Evolutionary conservation across 768 basidiomycete species (phyloP).

Genomic region (Chalciporus sphaerocephalus): DNA sequence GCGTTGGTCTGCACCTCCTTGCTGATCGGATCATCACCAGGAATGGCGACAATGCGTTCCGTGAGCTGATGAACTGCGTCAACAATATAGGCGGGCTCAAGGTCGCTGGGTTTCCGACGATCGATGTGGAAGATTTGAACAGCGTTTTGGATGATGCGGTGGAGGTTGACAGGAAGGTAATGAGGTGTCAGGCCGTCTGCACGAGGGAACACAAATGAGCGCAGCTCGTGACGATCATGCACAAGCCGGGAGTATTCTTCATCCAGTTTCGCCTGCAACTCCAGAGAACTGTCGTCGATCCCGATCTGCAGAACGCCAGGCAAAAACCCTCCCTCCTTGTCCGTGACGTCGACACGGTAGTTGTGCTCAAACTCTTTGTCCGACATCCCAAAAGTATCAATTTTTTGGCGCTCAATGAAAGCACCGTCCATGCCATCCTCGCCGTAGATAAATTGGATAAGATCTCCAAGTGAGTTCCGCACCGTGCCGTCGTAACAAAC

Average conservation of each 20-base stretch:
- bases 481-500: constrained; percentile 98
- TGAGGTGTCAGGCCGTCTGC: constrained; percentile 67
- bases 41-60: constrained; percentile 79
- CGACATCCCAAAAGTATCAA: constrained; percentile 83
- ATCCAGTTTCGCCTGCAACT: constrained; percentile 81
- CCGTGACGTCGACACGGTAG: constrained; percentile 93
- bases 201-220: constrained; percentile 80
- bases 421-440: constrained; percentile 99
- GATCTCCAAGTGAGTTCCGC: constrained; percentile 92
- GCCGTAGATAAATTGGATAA: constrained; percentile 94
- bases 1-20: constrained; percentile 81
- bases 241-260: constrained; percentile 63
- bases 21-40: constrained; percentile 75
- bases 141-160: constrained; percentile 93
- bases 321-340: constrained; percentile 74
- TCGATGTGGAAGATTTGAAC: constrained; percentile 97
- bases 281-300: constrained; percentile 77
- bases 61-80: constrained; percentile 71
- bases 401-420: constrained; percentile 91
- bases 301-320: constrained; percentile 81
- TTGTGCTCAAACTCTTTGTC: constrained; percentile 82
- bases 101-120: constrained; percentile 85
- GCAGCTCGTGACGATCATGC: constrained; percentile 73
- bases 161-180: constrained; percentile 92
- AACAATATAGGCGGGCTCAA: constrained; percentile 84